Evolutionary conservation across 306 rosid genomes (phyloP).

Genomic region (Cicer yamashitae): DNA sequence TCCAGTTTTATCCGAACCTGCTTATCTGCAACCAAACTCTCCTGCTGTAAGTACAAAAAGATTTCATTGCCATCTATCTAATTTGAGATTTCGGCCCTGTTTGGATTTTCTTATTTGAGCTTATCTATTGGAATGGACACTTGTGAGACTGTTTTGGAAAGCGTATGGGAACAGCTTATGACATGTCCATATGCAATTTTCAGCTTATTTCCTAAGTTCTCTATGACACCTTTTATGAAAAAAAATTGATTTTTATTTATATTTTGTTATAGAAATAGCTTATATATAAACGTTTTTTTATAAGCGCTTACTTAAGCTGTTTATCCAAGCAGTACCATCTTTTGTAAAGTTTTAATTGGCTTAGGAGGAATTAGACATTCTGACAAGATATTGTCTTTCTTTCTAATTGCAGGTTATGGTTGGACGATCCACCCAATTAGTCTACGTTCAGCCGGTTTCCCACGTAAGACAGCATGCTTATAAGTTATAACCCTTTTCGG

Average conservation of each 20-base stretch:
- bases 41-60: slow-evolving; percentile 71
- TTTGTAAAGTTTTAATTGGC: neutral
- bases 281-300: too few relatives aligned
- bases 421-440: slow-evolving; percentile 80
- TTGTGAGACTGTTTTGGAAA: too few relatives aligned
- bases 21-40: slow-evolving; percentile 70
- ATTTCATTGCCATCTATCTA: slow-evolving; percentile 24
- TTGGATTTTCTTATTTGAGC: too few relatives aligned
- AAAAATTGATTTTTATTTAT: too few relatives aligned
- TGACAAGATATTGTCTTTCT: slow-evolving; percentile 27
- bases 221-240: too few relatives aligned
- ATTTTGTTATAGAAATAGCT: too few relatives aligned
- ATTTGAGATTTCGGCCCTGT: slow-evolving; percentile 29
- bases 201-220: too few relatives aligned
- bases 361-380: slow-evolving; percentile 26
- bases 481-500: slow-evolving; percentile 34
- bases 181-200: too few relatives aligned
- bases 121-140: too few relatives aligned
- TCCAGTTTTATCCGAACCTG: slow-evolving; percentile 72
- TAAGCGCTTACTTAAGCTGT: too few relatives aligned
- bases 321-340: too few relatives aligned
- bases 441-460: slow-evolving; percentile 82
- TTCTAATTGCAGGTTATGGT: slow-evolving; percentile 72
- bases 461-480: slow-evolving; percentile 63
- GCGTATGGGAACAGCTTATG: too few relatives aligned